Base-by-base conservation (phyloP, 306 rosid genomes). In the Trifolium fragiferum region DNA sequence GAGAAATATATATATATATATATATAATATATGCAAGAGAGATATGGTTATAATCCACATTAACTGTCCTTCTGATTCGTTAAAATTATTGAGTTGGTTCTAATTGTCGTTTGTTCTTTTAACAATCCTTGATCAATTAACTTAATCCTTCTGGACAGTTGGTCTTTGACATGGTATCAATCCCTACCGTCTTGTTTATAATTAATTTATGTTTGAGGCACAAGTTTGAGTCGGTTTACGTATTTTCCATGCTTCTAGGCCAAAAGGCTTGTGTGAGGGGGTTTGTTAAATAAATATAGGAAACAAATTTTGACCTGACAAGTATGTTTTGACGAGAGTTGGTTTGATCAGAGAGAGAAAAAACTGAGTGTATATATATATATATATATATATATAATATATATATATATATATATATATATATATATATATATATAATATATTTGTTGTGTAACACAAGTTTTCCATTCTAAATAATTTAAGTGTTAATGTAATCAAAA, bases 21-120 rank as follows among this genome's bases (percentile, higher is more conserved):
- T 23, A 25, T 25, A 25, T 25, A 51, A n/a, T 16, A 51, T 51
- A 51, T 51, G 21, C 23, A 16, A 8, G 57, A 51, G 58, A 51
- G 58, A 51, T 16, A 16, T 51, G 11, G 10, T 8, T 18, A 7
- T 18, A 18, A 51, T 51, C 58, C 18, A 51, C 5, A 8, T 51
- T 51, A 74, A 53, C 43, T 37, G 6, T 59, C 47, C 60, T 11
- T 30, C 30, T 2, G 65, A 44, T 49, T 71, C 37, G 12, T 70
- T 11, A 44, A 37, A 66, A 70, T 78, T 46, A 21, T 70, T 61
- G 73, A 69, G 40, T 60, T 20, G 44, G 33, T 69, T 76, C 37
- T 60, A 15, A 49, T 33, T 37, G 33, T 69, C 12, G 32, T 40
- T 33, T 78, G 14, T 78, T 63, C 38, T n/a, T 49, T n/a, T 49